Evolutionary conservation across 306 rosid species (phyloP), one percentile per base, ranked within the genome.

Genomic region (Vigna trinervia): DNA sequence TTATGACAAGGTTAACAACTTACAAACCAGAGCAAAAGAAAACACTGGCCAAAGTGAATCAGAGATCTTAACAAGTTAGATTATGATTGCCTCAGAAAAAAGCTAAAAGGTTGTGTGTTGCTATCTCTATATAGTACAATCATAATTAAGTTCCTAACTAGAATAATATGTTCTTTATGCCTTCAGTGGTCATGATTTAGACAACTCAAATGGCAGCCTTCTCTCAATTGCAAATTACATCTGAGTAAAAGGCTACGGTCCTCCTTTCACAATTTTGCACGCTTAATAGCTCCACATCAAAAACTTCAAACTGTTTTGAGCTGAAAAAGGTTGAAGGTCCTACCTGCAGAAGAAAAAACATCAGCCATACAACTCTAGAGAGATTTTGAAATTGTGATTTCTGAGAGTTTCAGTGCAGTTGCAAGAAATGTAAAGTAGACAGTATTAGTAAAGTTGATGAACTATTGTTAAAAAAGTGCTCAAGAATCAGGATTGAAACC

Each of bases 251-350:
- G 19, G 81, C 99, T 60, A 95, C 79, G 3, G 97, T 91, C 88
- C 98, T 92, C 82, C 97, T 89, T 76, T 84, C 83, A 72, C 99
- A 91, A 83, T 80, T 85, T 77, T 95, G 91, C 83, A 95, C 69
- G 87, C 90, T 85, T 56, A 92, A 73, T 61, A 95, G 68, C 75
- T 95, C 98, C 80, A 95, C 93, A 46, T 92, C 99, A 81, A 95
- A 95, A 78, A 95, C 99, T 89, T 95, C 97, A 17, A 91, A 92
- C 76, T 95, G 99, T 82, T 95, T 91, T 13, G 99, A 46, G 88
- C 99, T 91, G 89, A 95, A 95, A 78, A 95, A 95, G 57, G 99
- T 95, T 28, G 99, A 92, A 78, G 99, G 98, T 69, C 99, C 99
- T 19, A 92, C 99, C 99, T 95, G 90, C 78, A 84, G 30, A 82